Base-by-base conservation (phyloP, 2,329 filamentous ascomycete genomes). In the Blastomyces gilchristii region DNA sequence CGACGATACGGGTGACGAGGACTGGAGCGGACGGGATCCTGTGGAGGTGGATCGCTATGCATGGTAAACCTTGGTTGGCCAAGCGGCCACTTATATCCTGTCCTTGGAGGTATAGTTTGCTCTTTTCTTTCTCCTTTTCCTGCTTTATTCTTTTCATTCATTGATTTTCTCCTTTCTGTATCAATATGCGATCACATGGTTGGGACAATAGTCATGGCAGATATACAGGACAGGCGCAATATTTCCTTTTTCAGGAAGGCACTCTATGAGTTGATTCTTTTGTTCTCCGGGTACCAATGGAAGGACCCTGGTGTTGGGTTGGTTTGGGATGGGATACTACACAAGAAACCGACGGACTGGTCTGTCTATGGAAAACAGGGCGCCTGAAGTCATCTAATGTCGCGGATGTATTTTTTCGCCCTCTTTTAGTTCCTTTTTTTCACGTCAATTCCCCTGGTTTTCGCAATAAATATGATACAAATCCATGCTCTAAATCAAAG, bases 1-100 rank as follows among this genome's bases (percentile, higher is more conserved):
- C 66, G 80, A 79, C 28, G 84, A 86, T 69, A 72, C 75, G 1
- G 83, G 81, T 3, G 84, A 87, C 68, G 84, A 85, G 64, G 84
- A 87, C 65, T 87, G 84, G 84, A 78, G 80, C 63, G 83, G 81
- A 9, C 76, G 78, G 50, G 79, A 80, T 41, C 73, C 76, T 53
- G 75, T 76, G 12, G 68, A 67, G 25, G 68, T 65, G 22, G 50
- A 54, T 22, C 63, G 57, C 4, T 71, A 73, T 62, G 72, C 72
- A 14, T 74, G 72, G 72, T 74, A 62, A 41, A 18, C 37, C 16
- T 12, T 14, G 12, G 12, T 45, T 45, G 41, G 8, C n/a, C 7
- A 28, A 43, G 25, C 16, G 39, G 22, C 22, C 14, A 5, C n/a
- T 14, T 12, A 31, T 39, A 45, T 28, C 39, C 25, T n/a, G 37